phyloP scores from a whole-genome alignment of 257 asterid genomes.

The Fraxinus quadrangulata region DNA sequence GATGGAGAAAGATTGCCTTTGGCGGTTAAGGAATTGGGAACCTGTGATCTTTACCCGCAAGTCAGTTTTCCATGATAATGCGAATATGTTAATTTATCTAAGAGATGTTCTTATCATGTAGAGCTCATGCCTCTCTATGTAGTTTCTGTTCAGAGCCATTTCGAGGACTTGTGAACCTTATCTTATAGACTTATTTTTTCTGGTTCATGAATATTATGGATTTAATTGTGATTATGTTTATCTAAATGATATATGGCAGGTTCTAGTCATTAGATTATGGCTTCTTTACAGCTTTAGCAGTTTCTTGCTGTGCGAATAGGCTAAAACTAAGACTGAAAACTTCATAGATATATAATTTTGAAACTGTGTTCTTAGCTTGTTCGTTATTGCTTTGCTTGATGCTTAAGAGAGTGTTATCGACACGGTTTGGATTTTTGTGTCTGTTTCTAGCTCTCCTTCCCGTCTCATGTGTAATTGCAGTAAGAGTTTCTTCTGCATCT shows the following conservation, averaged over 20 bases:
- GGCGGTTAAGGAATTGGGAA: constrained; percentile 95
- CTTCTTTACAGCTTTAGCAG: background rate
- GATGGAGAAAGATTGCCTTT: constrained; percentile 97
- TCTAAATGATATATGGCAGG: background rate
- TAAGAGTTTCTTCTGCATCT: background rate
- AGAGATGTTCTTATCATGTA: background rate
- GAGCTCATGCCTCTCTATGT: constrained; percentile 8
- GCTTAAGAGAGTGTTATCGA: background rate
- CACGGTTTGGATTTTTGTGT: background rate
- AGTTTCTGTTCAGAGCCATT: constrained; percentile 11
- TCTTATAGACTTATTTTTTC: background rate
- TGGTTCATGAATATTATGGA: background rate
- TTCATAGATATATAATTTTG: background rate
- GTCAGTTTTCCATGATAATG: constrained; percentile 42
- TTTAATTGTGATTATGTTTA: background rate
- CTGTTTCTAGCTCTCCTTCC: background rate
- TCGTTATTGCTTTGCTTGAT: background rate
- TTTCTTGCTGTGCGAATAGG: background rate
- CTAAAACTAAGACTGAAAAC: background rate
- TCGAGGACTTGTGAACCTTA: background rate
- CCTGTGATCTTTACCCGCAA: constrained; percentile 97
- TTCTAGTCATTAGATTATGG: background rate
- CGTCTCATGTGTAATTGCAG: background rate
- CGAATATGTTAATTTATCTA: background rate
- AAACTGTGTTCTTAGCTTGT: background rate